Base-by-base conservation (phyloP, 2,329 filamentous ascomycete genomes). In the Fusarium illudens region DNA sequence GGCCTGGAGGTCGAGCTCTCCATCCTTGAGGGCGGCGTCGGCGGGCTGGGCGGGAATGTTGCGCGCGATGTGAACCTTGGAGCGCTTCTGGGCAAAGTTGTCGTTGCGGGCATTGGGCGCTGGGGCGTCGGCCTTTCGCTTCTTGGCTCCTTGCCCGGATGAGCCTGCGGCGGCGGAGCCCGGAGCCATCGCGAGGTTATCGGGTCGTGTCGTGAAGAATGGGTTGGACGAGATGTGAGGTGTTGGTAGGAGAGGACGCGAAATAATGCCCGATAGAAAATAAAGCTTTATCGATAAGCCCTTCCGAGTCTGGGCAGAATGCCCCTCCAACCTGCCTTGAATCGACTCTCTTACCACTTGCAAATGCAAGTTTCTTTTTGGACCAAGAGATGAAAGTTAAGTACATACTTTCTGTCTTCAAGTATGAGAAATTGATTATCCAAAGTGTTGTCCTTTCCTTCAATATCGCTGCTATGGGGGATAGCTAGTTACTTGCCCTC, bases 1-100 rank as follows among this genome's bases (percentile, higher is more conserved):
- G 27, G 90, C 88, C 70, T 92, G 89, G 53, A 97, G 86, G 76
- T 97, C 91, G 62, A 99, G 85, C 75, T 96, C 90, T 76, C 95
- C 96, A 79, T 91, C 89, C 52, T 84, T 83, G 22, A 87, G 78
- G 7, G 84, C 85, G 10, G 81, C 82, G 37, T 86, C 81, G 15
- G 84, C 80, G 15, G 80, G 78, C 71, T 87, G 85, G 17, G 81
- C 78, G 36, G 83, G 82, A 68, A 88, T 86, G 69, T 76, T 79
- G 64, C 86, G 82, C 20, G 83, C 81, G 49, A 84, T 79, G 55
- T 80, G 75, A 30, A 84, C 73, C 71, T 84, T 83, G 71, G 78
- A 77, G 74, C 84, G 82, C 70, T 85, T 86, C 65, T 77, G 75
- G 15, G 72, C 58, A 30, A 67, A 67, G 30, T 56, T 69, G 46